Evolutionary conservation across 2,329 filamentous ascomycete genomes (phyloP), one percentile per base, ranked within the genome.

Genomic region (Nigrospora sphaerica): DNA sequence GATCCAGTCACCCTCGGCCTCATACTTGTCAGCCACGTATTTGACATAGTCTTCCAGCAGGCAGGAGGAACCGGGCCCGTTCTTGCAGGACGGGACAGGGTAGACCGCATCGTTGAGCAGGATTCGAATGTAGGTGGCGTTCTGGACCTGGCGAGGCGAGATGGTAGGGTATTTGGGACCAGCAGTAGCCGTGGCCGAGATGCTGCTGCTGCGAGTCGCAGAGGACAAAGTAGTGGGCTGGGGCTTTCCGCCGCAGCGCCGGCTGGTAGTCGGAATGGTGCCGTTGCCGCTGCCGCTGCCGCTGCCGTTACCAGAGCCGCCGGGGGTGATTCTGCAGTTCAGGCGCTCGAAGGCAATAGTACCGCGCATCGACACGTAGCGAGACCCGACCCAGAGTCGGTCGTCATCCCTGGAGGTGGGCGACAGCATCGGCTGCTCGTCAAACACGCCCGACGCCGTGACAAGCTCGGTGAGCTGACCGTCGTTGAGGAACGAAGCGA

Each of bases 271-370:
- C 0, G 49, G n/a, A 11, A 23, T 10, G 12, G 52, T 49, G 9
- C 41, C 43, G 48, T 52, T 51, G 33, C 12, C 10, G n/a, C 44
- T 43, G 17, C 11, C 39, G 19, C 33, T n/a, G 31, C 17, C 23
- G 48, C 52, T 51, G 33, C 12, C 10, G n/a, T 46, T 43, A n/a
- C 12, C 39, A 19, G 35, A 16, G 18, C 17, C 23, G 11, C 43
- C 23, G 14, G 37, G 19, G 6, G 33, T 17, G 32, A 48, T 54
- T 9, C 50, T 47, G 55, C 82, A 85, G 51, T 69, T 78, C 49
- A 86, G 63, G 10, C 78, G 71, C 62, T 86, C 83, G 51, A 85
- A 81, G 0, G 77, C 74, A 23, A 86, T 72, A 2, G 81, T 84
- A 2, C 82, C 83, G 7, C 81, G 70, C 81, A 85, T 85, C 0